Evolutionary conservation across 352 stramenopile genomes (phyloP).

Genomic region (Phytophthora constricta): DNA sequence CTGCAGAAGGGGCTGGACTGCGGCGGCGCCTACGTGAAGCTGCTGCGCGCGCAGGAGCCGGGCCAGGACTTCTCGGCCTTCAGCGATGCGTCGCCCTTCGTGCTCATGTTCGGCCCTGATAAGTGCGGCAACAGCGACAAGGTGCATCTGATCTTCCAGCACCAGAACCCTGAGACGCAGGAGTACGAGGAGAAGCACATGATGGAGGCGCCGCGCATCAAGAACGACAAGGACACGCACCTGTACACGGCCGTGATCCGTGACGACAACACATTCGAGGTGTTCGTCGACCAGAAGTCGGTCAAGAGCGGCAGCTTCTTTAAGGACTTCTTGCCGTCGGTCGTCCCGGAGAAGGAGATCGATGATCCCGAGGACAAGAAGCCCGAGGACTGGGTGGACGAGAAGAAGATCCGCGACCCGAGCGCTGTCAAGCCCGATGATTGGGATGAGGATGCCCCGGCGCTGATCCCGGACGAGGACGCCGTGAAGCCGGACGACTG

Average conservation of each 20-base stretch:
- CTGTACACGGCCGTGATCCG: conserved; percentile 93
- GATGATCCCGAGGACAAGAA: conserved; percentile 93
- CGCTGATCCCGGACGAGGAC: conserved; percentile 83
- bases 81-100: conserved; percentile 89
- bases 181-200: conserved; percentile 96
- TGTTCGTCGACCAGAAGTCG: conserved; percentile 91
- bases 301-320: conserved; percentile 85
- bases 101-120: conserved; percentile 97
- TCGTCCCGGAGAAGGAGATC: conserved; percentile 92
- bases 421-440: conserved; percentile 89
- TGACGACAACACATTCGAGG: conserved; percentile 92
- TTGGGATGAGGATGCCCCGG: conserved; percentile 93
- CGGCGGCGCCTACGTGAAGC: conserved; percentile 94
- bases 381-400: conserved; percentile 93
- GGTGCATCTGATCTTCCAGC: conserved; percentile 95
- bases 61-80: conserved; percentile 67
- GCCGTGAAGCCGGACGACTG: conserved; percentile 91
- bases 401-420: conserved; percentile 89
- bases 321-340: conserved; percentile 82
- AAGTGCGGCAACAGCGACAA: conserved; percentile 95
- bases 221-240: conserved; percentile 88
- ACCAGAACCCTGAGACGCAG: conserved; percentile 92
- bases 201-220: conserved; percentile 72
- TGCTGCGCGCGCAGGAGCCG: conserved; percentile 74
- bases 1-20: conserved; percentile 91